phyloP scores from a whole-genome alignment of 75 land plant genomes.

The Chamaecyparis obtusa region DNA sequence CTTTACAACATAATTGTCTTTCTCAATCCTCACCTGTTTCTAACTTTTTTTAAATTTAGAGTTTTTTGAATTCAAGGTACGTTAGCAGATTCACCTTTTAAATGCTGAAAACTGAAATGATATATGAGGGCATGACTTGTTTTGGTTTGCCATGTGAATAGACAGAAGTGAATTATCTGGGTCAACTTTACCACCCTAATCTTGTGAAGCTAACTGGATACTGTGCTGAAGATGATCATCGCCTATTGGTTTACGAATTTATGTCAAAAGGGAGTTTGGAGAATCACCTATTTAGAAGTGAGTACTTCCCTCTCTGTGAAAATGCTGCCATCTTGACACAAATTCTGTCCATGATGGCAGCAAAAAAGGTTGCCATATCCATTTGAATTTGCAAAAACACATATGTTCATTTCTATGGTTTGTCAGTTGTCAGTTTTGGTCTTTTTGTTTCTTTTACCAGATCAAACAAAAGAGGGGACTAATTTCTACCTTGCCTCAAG shows the following conservation, averaged over 20 bases:
- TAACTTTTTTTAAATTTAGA: not conserved
- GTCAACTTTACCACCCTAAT: constrained; percentile 62
- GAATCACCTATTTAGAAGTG: constrained; percentile 47
- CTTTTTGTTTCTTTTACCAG: not conserved
- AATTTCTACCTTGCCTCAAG: not conserved
- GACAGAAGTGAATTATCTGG: constrained; percentile 56
- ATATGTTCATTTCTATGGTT: constrained; percentile 3
- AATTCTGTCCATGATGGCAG: not conserved
- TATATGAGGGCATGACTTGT: constrained; percentile 1
- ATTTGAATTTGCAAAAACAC: not conserved
- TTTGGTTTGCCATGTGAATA: constrained; percentile 14
- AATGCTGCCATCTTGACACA: not conserved
- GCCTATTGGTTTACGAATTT: constrained; percentile 72
- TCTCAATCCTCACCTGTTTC: not conserved
- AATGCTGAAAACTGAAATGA: not conserved
- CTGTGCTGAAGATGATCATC: constrained; percentile 56
- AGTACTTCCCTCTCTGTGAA: not conserved
- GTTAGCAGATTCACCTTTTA: not conserved
- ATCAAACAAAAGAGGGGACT: not conserved
- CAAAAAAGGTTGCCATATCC: not conserved
- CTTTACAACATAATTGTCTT: not conserved
- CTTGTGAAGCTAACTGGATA: constrained; percentile 63
- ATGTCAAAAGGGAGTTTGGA: constrained; percentile 64
- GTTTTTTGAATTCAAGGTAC: not conserved
- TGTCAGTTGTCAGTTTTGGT: not conserved